These are phyloP conservation scores for Raffaelea albimanens DNA, from an alignment of 2,329 filamentous ascomycete species.

Conservation along the genomic window DNA sequence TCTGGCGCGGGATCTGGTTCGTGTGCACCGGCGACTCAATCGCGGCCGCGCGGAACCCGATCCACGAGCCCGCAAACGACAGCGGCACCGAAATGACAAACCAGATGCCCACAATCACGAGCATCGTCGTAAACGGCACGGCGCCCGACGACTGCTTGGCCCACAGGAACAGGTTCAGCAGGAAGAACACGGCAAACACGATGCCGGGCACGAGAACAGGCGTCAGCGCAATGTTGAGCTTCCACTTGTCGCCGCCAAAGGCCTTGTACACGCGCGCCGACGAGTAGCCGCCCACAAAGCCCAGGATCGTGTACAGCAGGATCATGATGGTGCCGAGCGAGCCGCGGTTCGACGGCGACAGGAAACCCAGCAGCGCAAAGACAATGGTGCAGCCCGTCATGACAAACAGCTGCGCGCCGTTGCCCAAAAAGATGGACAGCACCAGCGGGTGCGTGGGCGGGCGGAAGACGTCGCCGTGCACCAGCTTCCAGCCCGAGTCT, in stretches of 20 bases:
- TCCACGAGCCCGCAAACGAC: conserved; percentile 82
- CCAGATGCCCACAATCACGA: conserved; percentile 89
- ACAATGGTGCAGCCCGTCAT: conserved; percentile 93
- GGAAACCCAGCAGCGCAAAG: conserved; percentile 87
- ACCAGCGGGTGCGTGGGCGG: conserved; percentile 74
- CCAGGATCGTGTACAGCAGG: conserved; percentile 84
- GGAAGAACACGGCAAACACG: conserved; percentile 82
- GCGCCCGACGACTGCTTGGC: conserved; percentile 85
- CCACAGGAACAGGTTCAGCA: conserved; percentile 95
- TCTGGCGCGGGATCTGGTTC: conserved; percentile 96
- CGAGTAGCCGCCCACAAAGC: conserved; percentile 84
- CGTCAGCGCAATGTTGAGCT: conserved; percentile 82
- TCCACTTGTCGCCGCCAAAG: conserved; percentile 88
- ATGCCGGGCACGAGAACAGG: conserved; percentile 77
- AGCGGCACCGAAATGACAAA: conserved; percentile 93
- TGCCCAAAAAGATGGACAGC: conserved; percentile 80
- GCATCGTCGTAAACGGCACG: conserved; percentile 94
- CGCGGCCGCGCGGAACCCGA: conserved; percentile 70
- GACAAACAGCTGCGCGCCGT: conserved; percentile 91
- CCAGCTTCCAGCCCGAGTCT: conserved; percentile 96
- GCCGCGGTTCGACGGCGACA: conserved; percentile 91
- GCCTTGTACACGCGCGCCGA: conserved; percentile 91
- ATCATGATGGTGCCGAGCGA: conserved; percentile 90
- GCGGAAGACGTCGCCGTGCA: conserved; percentile 95
- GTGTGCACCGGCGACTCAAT: conserved; percentile 79